phyloP scores from a whole-genome alignment of 1,139 yeast species.

The Trichomonascaceae sp. region DNA sequence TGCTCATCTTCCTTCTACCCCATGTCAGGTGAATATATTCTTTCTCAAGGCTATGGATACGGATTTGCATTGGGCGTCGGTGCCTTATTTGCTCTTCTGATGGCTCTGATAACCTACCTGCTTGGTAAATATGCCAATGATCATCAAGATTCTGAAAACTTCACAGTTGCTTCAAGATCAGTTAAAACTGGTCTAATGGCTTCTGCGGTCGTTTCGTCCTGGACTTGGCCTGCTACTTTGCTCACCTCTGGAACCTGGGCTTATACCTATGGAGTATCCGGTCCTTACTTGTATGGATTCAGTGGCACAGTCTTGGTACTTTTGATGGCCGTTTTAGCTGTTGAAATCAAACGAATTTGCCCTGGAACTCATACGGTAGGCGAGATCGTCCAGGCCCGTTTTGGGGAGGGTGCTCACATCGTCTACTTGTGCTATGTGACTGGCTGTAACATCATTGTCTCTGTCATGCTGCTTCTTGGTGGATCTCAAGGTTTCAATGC shows the following conservation, averaged over 20 bases:
- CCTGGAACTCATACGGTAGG: slow-evolving; percentile 57
- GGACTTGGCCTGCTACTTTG: slow-evolving; percentile 91
- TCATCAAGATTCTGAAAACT: slow-evolving; percentile 81
- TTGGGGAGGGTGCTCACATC: slow-evolving; percentile 58
- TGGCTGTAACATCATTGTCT: slow-evolving; percentile 74
- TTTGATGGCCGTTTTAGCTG: slow-evolving; percentile 64
- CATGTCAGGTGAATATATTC: slow-evolving; percentile 8
- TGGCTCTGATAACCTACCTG: slow-evolving; percentile 66
- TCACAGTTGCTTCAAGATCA: slow-evolving; percentile 78
- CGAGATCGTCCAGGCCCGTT: slow-evolving; percentile 59
- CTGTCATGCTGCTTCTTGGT: slow-evolving; percentile 70
- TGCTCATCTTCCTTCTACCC: too few species aligned
- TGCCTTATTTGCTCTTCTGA: slow-evolving; percentile 68
- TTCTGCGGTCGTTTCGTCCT: slow-evolving; percentile 78
- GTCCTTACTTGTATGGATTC: slow-evolving; percentile 64
- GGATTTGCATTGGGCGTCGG: slow-evolving; percentile 86
- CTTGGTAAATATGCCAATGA: slow-evolving; percentile 73
- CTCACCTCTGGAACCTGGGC: slow-evolving; percentile 69
- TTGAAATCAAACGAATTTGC: slow-evolving; percentile 43
- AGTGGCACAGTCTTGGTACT: slow-evolving; percentile 67
- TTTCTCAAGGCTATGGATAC: slow-evolving; percentile 73
- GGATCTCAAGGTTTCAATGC: slow-evolving; percentile 73
- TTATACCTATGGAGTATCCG: slow-evolving; percentile 67
- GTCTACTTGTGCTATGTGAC: slow-evolving; percentile 69
- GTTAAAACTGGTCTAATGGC: slow-evolving; percentile 75